These are phyloP conservation scores for Halophytophthora batemanensis DNA, from an alignment of 352 stramenopile species.

Conservation along the genomic window DNA sequence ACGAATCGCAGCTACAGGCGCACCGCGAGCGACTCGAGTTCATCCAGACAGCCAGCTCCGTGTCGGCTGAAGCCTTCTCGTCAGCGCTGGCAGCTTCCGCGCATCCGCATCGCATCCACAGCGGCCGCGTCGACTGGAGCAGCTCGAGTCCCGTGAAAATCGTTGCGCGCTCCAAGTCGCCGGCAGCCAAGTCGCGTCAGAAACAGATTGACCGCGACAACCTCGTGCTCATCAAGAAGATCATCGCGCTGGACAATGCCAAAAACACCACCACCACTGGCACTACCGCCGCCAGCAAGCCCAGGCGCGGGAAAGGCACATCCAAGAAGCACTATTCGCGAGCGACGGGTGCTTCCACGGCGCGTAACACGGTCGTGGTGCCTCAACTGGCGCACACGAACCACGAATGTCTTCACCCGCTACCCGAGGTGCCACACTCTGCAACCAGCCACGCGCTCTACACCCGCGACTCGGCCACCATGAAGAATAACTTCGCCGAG, in stretches of 20 bases:
- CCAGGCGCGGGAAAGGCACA: slow-evolving; percentile 7
- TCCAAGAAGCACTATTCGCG: not conserved
- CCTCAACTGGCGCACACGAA: slow-evolving; percentile 13
- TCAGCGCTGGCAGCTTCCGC: slow-evolving; percentile 20
- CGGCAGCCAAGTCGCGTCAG: slow-evolving; percentile 43
- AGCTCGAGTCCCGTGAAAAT: slow-evolving; percentile 16
- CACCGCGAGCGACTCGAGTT: slow-evolving; percentile 48
- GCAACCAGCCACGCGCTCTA: slow-evolving; percentile 47
- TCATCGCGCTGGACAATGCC: slow-evolving; percentile 43
- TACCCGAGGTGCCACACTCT: slow-evolving; percentile 26
- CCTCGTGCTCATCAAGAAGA: slow-evolving; percentile 54
- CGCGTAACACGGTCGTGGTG: slow-evolving; percentile 20
- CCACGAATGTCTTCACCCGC: slow-evolving; percentile 17
- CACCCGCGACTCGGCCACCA: slow-evolving; percentile 37
- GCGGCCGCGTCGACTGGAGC: not conserved
- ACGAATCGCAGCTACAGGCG: slow-evolving; percentile 29
- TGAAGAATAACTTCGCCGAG: slow-evolving; percentile 50
- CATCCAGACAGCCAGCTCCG: slow-evolving; percentile 32
- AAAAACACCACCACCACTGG: slow-evolving; percentile 2
- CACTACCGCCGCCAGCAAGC: slow-evolving; percentile 4
- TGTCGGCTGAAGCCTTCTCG: slow-evolving; percentile 21
- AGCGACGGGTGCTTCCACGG: not conserved
- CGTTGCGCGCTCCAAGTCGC: slow-evolving; percentile 31
- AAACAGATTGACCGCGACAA: slow-evolving; percentile 58
- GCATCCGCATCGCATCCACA: slow-evolving; percentile 26